A percentile compares a stretch with the other conserved stretches of the same genome.
These are phyloP conservation scores for Hypoxylon lenormandii DNA, from an alignment of 495 filamentous ascomycete genomes.

Conservation along the genomic window DNA sequence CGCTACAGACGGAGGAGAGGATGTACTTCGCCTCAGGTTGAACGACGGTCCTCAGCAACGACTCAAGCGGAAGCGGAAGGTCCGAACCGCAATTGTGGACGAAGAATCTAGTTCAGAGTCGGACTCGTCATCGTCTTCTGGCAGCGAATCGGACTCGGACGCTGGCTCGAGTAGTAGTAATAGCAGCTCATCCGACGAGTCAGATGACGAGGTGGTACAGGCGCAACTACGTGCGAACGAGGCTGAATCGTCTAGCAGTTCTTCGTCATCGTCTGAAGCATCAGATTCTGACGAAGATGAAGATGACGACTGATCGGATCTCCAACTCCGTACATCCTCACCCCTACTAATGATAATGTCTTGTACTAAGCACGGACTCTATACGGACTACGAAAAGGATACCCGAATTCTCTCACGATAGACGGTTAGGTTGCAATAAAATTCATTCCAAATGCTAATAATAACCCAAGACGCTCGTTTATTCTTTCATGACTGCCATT, in stretches of 20 bases:
- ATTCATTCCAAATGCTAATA: conserved; percentile 18
- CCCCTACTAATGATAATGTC: conserved; percentile 5
- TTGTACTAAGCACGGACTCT: background rate
- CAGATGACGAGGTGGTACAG: conserved; percentile 32
- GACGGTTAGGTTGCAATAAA: conserved; percentile 20
- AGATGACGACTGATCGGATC: conserved; percentile 28
- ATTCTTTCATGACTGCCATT: conserved; percentile 11
- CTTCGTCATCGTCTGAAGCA: conserved; percentile 42
- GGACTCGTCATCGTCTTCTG: conserved; percentile 46
- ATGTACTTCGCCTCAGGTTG: conserved; percentile 53
- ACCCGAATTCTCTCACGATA: conserved; percentile 25
- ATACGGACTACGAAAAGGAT: conserved; percentile 32
- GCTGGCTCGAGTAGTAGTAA: conserved; percentile 48
- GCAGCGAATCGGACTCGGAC: conserved; percentile 47
- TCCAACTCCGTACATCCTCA: background rate
- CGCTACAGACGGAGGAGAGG: conserved; percentile 51
- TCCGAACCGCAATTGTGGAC: conserved; percentile 56
- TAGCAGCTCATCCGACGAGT: conserved; percentile 52
- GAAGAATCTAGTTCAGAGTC: conserved; percentile 56
- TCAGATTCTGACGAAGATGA: conserved; percentile 40
- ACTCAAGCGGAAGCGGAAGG: conserved; percentile 68
- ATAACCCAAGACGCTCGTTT: conserved; percentile 12
- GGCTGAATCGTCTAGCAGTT: conserved; percentile 48
- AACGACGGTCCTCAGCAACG: conserved; percentile 59
- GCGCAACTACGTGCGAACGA: conserved; percentile 26